Base-by-base conservation (phyloP, 164 flowering plant genomes). In the Warburgia ugandensis region DNA sequence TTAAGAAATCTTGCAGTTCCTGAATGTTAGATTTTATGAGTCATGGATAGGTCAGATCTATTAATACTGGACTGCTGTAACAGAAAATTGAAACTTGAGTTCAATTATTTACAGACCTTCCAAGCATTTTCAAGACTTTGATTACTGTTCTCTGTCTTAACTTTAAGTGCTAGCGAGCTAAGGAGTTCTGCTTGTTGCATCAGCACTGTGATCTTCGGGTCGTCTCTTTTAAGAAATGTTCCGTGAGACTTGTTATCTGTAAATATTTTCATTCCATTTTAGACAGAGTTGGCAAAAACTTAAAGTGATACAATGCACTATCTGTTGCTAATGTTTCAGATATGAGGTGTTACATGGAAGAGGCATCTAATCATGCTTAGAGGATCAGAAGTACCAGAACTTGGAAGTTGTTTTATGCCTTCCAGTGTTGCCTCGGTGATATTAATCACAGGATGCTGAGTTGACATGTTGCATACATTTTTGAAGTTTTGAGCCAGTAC, bases 111-210 rank as follows among this genome's bases (percentile, higher is more conserved):
- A 30, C 65, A 76, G 54, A 92, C 99, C 92, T 82, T 84, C 95
- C 95, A 94, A 38, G 97, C 97, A 79, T 66, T 81, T 63, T 94
- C 99, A 59, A 86, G 78, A 68, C 94, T 82, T 61, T 84, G 88
- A 27, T 79, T 76, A 52, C 77, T 68, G 55, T 76, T 78, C 52
- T 86, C 95, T 44, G 72, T 46, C 59, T 78, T 79, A 47, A 88
- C 86, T 78, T 84, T 84, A 31, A 56, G 51, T 45, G 99, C 97
- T 35, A 88, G 89, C 17, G 95, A 86, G 73, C 82, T 79, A 42
- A 94, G 94, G 49, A 88, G 73, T 56, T 94, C 94, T 59, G 87
- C 94, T 77, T 94, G 96, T 68, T 86, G 89, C 75, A 84, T 69
- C 63, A 86, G 65, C 48, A 84, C 87, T 43, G 62, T 61, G 50